Evolutionary conservation across 2,329 filamentous ascomycete species (phyloP), one percentile per base, ranked within the genome.

Genomic region (Alternaria metachromatica): DNA sequence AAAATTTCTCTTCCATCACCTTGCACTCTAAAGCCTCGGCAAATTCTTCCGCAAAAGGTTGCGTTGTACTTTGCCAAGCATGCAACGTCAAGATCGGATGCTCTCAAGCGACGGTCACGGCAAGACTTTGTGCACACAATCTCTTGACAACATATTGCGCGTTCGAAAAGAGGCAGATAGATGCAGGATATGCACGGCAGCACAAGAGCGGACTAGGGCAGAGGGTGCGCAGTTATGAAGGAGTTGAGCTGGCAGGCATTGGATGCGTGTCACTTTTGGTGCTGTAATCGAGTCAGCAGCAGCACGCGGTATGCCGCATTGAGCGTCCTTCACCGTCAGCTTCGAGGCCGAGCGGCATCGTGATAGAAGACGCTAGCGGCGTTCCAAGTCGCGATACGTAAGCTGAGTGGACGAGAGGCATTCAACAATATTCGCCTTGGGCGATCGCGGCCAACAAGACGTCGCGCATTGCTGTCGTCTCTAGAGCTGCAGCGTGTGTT

Each of bases 251-350:
- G 49, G 49, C 49, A 33, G 21, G 49, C 49, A 63, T 63, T 53
- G 66, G 63, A 69, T 71, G 70, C 70, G 72, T 71, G 72, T 71
- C 73, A 73, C 69, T 28, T 64, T 69, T 37, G 49, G 49, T 37
- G 49, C 63, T 65, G 60, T 64, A 66, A 64, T 67, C 66, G 68
- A 69, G 68, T 68, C 66, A 69, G 66, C 56, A 60, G 43, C 61
- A 56, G 61, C 67, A 60, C 45, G 48, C 73, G 74, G 73, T 49
- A 67, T 75, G 67, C 74, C 74, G 61, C 60, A 65, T 75, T 71
- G 59, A 68, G 70, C 56, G 45, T 46, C 58, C 30, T 53, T 65
- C 67, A 68, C 55, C 59, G 63, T 70, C 70, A 69, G 66, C 62
- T 53, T 58, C 28, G 18, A 46, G 51, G 43, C 43, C 60, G 44